A percentile compares a stretch with the other conserved stretches of the same genome.
These are phyloP conservation scores for Tympanopsis confertula DNA, from an alignment of 2,329 filamentous ascomycete species.

Conservation along the genomic window DNA sequence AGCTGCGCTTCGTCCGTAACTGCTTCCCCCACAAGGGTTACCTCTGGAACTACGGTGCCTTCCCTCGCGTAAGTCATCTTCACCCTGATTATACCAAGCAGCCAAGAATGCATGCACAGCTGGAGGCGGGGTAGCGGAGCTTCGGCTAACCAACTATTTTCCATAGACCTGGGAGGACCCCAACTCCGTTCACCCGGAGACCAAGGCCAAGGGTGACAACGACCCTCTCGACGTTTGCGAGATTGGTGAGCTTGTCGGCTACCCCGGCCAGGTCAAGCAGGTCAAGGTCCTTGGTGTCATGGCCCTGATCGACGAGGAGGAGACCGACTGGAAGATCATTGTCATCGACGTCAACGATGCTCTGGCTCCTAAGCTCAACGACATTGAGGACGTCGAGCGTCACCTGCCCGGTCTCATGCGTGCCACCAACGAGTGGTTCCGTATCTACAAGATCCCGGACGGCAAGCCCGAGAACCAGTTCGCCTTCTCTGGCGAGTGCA, in stretches of 20 bases:
- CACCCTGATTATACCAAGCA: too few species aligned
- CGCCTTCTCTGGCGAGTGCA: conserved; percentile 99
- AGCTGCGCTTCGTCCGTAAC: conserved; percentile 24
- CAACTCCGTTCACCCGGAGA: conserved; percentile 24
- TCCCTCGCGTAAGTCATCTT: conserved; percentile 14
- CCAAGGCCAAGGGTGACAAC: conserved; percentile 23
- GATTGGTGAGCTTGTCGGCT: conserved; percentile 60
- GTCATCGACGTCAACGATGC: conserved; percentile 24
- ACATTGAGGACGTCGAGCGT: conserved; percentile 97
- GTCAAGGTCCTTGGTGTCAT: conserved; percentile 28
- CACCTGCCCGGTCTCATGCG: conserved; percentile 93
- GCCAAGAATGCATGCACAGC: too few species aligned
- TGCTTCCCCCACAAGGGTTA: conserved; percentile 30
- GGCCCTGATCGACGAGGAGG: conserved; percentile 21
- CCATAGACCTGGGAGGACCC: conserved; percentile 28
- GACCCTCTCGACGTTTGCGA: conserved; percentile 29
- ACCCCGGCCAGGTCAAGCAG: conserved; percentile 25
- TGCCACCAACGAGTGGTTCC: conserved; percentile 99
- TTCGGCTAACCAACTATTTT: background rate
- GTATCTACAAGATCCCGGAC: conserved; percentile 99
- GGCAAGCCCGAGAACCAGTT: conserved; percentile 99
- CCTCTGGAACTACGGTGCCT: conserved; percentile 28
- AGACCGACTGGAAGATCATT: conserved; percentile 27
- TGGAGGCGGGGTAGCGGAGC: too few species aligned
- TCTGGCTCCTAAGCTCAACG: conserved; percentile 27